Conservation (phyloP, 768 basidiomycete species). For the Suillus occidentalis region DNA sequence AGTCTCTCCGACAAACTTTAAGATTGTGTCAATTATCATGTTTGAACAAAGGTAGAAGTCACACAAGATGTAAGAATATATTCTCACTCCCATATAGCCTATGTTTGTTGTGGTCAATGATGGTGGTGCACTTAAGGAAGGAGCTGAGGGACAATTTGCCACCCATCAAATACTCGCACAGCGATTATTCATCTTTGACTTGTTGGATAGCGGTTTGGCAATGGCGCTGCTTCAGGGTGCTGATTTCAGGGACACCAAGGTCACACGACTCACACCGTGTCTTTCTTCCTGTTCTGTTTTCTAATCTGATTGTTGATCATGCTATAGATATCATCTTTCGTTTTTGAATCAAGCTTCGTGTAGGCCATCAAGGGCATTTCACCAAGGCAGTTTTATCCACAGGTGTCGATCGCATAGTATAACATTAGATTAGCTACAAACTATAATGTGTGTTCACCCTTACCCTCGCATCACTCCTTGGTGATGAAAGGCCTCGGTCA, state of each 20-base stretch:
- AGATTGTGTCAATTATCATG: slow-evolving; percentile 47
- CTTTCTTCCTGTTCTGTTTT: background rate
- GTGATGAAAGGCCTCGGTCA: no score
- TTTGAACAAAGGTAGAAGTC: slow-evolving; percentile 38
- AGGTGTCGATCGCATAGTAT: background rate
- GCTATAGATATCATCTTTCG: slow-evolving; percentile 57
- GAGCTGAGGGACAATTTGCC: slow-evolving; percentile 10
- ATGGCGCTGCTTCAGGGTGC: slow-evolving; percentile 52
- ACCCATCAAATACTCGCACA: slow-evolving; percentile 43
- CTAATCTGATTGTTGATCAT: background rate
- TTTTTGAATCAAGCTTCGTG: slow-evolving; percentile 43
- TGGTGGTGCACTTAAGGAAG: slow-evolving; percentile 36
- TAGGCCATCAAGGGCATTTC: slow-evolving; percentile 15
- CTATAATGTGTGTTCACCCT: no score
- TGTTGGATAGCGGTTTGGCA: slow-evolving; percentile 50
- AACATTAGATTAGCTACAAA: no score
- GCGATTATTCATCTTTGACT: slow-evolving; percentile 47
- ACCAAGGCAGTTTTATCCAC: slow-evolving; percentile 11
- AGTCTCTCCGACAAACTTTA: slow-evolving; percentile 39
- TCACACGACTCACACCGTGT: slow-evolving; percentile 17
- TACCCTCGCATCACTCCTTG: no score
- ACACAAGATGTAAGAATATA: background rate
- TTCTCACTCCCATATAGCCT: slow-evolving; percentile 39
- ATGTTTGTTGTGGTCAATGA: slow-evolving; percentile 67
- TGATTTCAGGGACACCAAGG: slow-evolving; percentile 66